Base-by-base conservation (phyloP, 2,329 filamentous ascomycete genomes). In the Sclerotinia nivalis region DNA sequence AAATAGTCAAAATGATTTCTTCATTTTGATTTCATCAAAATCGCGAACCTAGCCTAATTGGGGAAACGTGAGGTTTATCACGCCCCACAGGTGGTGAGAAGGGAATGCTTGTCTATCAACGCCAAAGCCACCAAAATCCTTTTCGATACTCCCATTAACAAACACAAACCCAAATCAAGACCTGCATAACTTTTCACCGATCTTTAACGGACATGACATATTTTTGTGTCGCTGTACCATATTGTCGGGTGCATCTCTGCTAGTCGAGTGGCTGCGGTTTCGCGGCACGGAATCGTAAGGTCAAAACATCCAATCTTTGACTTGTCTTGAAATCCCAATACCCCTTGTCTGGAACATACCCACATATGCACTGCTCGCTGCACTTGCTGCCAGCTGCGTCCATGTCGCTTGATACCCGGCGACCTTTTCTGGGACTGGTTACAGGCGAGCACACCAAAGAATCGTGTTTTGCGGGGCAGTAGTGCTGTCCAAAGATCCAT, bases 391-490 rank as follows among this genome's bases (percentile, higher is more conserved):
- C 54, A 60, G 40, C 28, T 59, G 65, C 65, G 37, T 69, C 56
- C 37, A 64, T 54, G 47, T 68, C 49, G 34, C 47, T 37, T 50
- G 50, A 52, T n/a, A 64, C 45, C 47, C 49, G 28, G 49, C 59
- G 28, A n/a, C 37, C 22, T 64, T 64, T 64, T 25, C 47, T 64
- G 28, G 49, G 43, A 37, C 56, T 28, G 28, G 18, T 49, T 40
- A 69, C 20, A 69, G 25, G 34, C 28, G 45, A 69, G 58, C 28
- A 49, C 43, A 37, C 20, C 31, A 43, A 9, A n/a, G 47, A 28
- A 66, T 67, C 13, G 37, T 64, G 25, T 37, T 67, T 69, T 69
- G 67, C 49, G 67, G 67, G 59, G 67, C 67, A 55, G 28, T 50
- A 28, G 40, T 20, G 43, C 43, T 60, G 54, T 52, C 40, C 37